Evolutionary conservation across 805 yeast species (phyloP).

Genomic region (Saccharomyces eubayanus): DNA sequence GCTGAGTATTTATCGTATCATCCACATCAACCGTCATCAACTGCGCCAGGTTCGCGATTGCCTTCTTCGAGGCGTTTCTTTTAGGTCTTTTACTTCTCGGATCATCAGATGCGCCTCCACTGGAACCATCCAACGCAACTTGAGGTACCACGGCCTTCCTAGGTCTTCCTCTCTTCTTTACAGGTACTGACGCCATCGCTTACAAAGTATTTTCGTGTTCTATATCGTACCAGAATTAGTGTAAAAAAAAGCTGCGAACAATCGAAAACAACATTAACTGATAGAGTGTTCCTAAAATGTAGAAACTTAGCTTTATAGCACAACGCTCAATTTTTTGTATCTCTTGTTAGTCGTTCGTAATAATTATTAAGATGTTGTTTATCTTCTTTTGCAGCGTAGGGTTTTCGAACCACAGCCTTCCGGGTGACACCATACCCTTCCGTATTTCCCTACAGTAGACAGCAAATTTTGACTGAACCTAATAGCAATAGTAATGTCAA

Average conservation of each 20-base stretch:
- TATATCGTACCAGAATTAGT: neutral
- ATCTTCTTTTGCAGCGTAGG: neutral
- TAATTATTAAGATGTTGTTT: neutral
- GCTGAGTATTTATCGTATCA: neutral
- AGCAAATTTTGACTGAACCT: neutral
- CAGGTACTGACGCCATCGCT: slow-evolving; percentile 1
- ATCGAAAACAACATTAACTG: neutral
- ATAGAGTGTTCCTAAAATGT: too few species aligned
- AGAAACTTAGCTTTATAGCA: neutral
- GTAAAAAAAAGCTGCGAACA: neutral
- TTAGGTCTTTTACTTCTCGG: slow-evolving; percentile 9
- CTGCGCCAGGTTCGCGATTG: slow-evolving; percentile 1
- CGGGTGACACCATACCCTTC: neutral
- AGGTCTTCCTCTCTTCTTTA: slow-evolving; percentile 17
- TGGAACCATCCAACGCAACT: neutral
- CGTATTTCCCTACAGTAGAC: neutral
- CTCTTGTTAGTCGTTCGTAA: neutral
- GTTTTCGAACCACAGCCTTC: neutral
- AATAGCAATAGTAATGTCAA: neutral
- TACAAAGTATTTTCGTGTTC: neutral
- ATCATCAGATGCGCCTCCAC: slow-evolving; percentile 5
- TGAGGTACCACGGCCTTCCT: slow-evolving; percentile 6
- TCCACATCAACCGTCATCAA: slow-evolving; percentile 5
- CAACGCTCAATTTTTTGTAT: neutral
- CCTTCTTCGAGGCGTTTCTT: slow-evolving; percentile 4